Conservation (phyloP, 2,329 filamentous ascomycete species). For the Aspergillus brasiliensis region DNA sequence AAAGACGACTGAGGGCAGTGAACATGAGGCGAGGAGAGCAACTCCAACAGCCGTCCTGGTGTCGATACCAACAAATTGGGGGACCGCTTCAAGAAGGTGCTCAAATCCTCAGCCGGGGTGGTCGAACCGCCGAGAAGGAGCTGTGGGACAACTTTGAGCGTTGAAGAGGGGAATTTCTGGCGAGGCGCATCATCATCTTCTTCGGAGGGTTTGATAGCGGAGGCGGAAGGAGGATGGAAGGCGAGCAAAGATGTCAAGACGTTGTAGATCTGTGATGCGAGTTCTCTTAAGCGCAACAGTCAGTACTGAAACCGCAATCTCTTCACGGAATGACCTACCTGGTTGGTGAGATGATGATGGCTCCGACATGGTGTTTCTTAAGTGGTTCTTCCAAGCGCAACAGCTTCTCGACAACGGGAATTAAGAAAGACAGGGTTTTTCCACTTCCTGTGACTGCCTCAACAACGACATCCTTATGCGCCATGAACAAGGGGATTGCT, state of each 20-base stretch:
- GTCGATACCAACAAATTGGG: conserved; percentile 91
- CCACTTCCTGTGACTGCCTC: conserved; percentile 91
- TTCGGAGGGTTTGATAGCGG: conserved; percentile 45
- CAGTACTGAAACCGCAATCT: background rate
- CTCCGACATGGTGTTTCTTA: conserved; percentile 86
- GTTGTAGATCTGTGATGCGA: conserved; percentile 85
- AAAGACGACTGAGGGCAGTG: conserved; percentile 87
- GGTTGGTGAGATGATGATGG: conserved; percentile 90
- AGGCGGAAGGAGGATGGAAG: conserved; percentile 78
- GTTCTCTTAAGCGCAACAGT: conserved; percentile 61
- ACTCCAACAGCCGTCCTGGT: conserved; percentile 83
- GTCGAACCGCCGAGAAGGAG: conserved; percentile 84
- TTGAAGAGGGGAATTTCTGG: conserved; percentile 48
- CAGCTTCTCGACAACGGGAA: conserved; percentile 80
- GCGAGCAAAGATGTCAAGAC: conserved; percentile 75
- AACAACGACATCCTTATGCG: conserved; percentile 89
- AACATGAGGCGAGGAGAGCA: conserved; percentile 82
- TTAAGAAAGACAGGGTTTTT: conserved; percentile 83
- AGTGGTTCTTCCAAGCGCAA: conserved; percentile 77
- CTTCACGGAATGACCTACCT: conserved; percentile 38
- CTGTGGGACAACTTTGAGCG: conserved; percentile 73
- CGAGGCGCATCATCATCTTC: conserved; percentile 45
- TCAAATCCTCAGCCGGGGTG: conserved; percentile 80
- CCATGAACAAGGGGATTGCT: conserved; percentile 83
- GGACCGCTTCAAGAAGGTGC: conserved; percentile 77